Percentiles rank a stretch among this genome's conserved stretches.
Conservation (phyloP, 1,284 basidiomycete genomes). For the Boletellus deceptivus region DNA sequence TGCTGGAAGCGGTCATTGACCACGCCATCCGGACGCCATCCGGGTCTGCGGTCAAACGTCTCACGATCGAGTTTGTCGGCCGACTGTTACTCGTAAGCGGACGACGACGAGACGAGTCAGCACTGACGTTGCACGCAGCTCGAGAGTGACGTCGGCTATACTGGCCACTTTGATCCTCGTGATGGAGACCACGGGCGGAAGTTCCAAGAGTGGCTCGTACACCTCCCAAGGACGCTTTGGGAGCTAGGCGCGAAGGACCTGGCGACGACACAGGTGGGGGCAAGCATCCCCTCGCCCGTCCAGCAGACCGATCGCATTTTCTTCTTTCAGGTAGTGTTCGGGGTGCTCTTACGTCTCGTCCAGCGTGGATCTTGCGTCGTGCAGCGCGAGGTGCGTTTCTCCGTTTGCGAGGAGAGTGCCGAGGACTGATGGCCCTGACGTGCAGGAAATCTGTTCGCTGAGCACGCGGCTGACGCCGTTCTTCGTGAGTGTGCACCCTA, state of each 20-base stretch:
- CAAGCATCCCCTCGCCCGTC: not conserved
- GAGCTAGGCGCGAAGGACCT: slow-evolving; percentile 67
- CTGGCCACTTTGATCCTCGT: slow-evolving; percentile 46
- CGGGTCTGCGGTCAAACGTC: slow-evolving; percentile 58
- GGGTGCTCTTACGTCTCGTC: slow-evolving; percentile 57
- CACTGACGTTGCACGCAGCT: slow-evolving; percentile 43
- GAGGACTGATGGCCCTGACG: slow-evolving; percentile 16
- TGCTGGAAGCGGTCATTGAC: slow-evolving; percentile 52
- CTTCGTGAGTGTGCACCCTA: slow-evolving; percentile 72
- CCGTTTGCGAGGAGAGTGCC: slow-evolving; percentile 11
- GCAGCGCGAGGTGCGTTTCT: slow-evolving; percentile 41
- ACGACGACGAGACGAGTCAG: not conserved
- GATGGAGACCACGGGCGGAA: slow-evolving; percentile 35
- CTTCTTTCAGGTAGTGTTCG: slow-evolving; percentile 50
- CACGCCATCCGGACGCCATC: slow-evolving; percentile 58
- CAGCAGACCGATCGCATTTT: not conserved
- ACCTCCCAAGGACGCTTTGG: slow-evolving; percentile 81
- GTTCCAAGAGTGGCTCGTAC: slow-evolving; percentile 61
- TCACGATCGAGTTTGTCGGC: slow-evolving; percentile 71
- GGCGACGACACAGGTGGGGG: slow-evolving; percentile 53
- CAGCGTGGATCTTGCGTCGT: slow-evolving; percentile 54
- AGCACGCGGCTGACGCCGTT: slow-evolving; percentile 68
- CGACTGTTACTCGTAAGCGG: slow-evolving; percentile 63
- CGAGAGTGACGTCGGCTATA: slow-evolving; percentile 56
- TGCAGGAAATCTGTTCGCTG: slow-evolving; percentile 35